Base-by-base conservation (phyloP, 140 eudicot species). In the Stevia rebaudiana region DNA sequence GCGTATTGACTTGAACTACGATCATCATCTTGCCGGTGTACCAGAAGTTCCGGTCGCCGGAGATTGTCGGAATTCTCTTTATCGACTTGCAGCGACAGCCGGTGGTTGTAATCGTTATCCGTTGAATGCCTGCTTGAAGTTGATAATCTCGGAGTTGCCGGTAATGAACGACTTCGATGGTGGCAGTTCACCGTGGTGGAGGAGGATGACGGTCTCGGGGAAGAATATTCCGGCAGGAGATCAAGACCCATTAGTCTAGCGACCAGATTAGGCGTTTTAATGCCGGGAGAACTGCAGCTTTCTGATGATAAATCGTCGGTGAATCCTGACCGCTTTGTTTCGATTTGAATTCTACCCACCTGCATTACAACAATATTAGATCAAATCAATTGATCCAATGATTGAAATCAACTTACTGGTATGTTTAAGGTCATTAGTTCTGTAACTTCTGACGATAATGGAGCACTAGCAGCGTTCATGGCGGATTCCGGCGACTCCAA, bases 211-310 rank as follows among this genome's bases (percentile, higher is more conserved):
- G 76, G 57, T 28, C 90, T 63, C 12, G 95, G 87, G 53, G 83
- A 81, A 12, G 76, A 76, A 67, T 28, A 61, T 33, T 91, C 94
- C 8, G 98, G 98, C 4, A 87, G 80, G 24, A 81, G 74, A 77
- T 91, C 98, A 12, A 91, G 96, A 35, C 98, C 98, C 98, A 91
- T 91, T 18, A 91, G 52, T 72, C 98, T 78, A 6, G 98, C 98
- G 10, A 91, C 95, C 1, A 91, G 74, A 56, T 44, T 83, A n/a
- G 98, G 96, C 1, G 98, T 91, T 67, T 83, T 87, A 6, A 86
- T 75, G 22, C 85, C 80, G 1, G 91, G 88, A 18, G 95, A 79
- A 54, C 74, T 69, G 60, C 87, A 74, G 50, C 77, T 70, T 72
- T 86, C 95, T 25, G 95, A 81, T 0, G 82, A 78, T 4, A 74